These are phyloP conservation scores for Tylopilus subfusipes DNA, from an alignment of 768 basidiomycete genomes.

Conservation along the genomic window DNA sequence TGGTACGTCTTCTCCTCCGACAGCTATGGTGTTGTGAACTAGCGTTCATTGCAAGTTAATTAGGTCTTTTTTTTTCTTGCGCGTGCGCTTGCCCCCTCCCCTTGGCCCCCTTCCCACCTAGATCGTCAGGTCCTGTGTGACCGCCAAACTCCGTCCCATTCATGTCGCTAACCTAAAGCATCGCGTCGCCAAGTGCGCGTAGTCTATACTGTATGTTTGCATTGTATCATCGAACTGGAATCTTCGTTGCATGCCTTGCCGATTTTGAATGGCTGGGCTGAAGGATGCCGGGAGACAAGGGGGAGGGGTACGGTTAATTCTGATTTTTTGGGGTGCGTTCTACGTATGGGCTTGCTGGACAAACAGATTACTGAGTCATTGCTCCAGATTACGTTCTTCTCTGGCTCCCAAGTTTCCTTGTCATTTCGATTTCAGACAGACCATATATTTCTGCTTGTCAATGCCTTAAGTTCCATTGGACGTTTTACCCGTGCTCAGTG, in stretches of 20 bases:
- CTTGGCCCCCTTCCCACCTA: not conserved
- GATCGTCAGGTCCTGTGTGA: not conserved
- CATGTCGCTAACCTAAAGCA: constrained; percentile 5
- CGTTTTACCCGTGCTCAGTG: no score
- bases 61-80: not conserved
- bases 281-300: not conserved
- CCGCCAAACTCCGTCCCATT: not conserved
- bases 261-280: not conserved
- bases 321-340: not conserved
- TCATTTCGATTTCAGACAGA: no score
- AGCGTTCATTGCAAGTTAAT: constrained; percentile 3
- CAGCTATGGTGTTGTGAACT: not conserved
- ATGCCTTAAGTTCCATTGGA: no score
- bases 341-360: not conserved
- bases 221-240: constrained; percentile 2
- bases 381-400: not conserved
- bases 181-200: constrained; percentile 3
- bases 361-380: not conserved
- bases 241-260: not conserved
- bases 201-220: constrained; percentile 12
- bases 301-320: not conserved
- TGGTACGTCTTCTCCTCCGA: constrained; percentile 7
- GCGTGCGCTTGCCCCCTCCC: not conserved
- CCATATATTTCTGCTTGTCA: no score
- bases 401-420: not conserved